Base-by-base conservation (phyloP, 352 stramenopile species). In the Aphanomyces astaci region DNA sequence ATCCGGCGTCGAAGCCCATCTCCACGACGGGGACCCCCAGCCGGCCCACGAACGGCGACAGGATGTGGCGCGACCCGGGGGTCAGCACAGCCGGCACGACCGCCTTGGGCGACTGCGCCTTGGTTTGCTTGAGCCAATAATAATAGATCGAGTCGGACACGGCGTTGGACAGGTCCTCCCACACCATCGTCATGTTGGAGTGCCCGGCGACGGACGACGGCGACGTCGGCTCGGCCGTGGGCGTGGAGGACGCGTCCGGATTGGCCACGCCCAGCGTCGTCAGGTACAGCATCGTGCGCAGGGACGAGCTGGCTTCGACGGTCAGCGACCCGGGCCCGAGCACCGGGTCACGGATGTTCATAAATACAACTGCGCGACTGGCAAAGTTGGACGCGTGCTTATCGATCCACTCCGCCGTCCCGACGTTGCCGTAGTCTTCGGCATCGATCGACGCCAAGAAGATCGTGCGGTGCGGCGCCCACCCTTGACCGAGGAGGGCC, bases 341-440 rank as follows among this genome's bases (percentile, higher is more conserved):
- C 30, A 94, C 85, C n/a, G 79, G 81, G 63, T 90, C 83, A 32
- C 80, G 77, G 27, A 94, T 54, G 67, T 91, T 84, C 30, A 94
- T 33, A 45, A 91, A 92, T 49, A 89, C 78, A 48, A 94, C 76
- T 3, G 80, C 84, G 32, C 80, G 82, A 15, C 80, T 79, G 3
- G 74, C 73, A 33, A 88, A 74, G 56, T 86, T 79, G 45, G 79
- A 82, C n/a, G 80, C 79, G 65, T 91, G 83, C 19, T 80, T 79
- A 31, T 94, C 84, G 52, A 94, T 92, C 86, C 86, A 92, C 66
- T 90, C 80, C 1, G 86, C 91, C 48, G 80, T 91, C 24, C 86
- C 86, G 10, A 92, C 82, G 0, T 84, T 81, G 17, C 86, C 86
- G 62, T 87, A 92, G 68, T 92, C 82, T 57, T 92, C 82, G 25